These are phyloP conservation scores for Adansonia digitata DNA, from an alignment of 345 rosid species.

Conservation along the genomic window DNA sequence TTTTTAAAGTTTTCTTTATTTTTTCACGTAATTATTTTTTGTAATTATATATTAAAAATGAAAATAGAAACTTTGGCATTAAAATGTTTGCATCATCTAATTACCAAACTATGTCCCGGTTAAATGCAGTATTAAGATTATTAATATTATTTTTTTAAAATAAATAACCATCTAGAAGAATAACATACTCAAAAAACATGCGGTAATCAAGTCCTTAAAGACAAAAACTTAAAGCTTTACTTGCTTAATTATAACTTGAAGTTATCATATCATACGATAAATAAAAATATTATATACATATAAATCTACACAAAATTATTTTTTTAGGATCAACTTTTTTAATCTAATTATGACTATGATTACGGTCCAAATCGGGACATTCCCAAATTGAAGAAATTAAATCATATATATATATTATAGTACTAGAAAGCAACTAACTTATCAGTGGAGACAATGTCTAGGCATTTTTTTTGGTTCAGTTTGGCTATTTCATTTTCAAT, in stretches of 20 bases:
- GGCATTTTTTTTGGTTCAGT: background rate
- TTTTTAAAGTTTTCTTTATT: background rate
- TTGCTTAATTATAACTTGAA: background rate
- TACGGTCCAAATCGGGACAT: background rate
- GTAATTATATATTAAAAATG: too few relatives aligned
- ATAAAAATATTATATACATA: background rate
- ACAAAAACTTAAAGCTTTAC: background rate
- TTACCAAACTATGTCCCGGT: background rate
- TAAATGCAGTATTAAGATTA: background rate
- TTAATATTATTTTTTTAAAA: background rate
- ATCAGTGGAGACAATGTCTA: background rate
- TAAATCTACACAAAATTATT: too few relatives aligned
- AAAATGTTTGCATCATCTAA: background rate
- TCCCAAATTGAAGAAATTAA: too few relatives aligned
- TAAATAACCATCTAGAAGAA: background rate
- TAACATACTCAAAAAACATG: background rate
- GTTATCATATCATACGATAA: background rate
- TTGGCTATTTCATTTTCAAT: background rate
- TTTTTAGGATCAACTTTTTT: too few relatives aligned
- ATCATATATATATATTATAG: too few relatives aligned
- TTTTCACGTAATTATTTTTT: background rate
- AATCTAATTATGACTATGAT: background rate
- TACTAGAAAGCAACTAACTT: background rate
- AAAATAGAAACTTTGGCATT: background rate
- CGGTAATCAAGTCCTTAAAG: background rate